Conservation (phyloP, 208 protist genomes). For the Crithidia acanthocephali region DNA sequence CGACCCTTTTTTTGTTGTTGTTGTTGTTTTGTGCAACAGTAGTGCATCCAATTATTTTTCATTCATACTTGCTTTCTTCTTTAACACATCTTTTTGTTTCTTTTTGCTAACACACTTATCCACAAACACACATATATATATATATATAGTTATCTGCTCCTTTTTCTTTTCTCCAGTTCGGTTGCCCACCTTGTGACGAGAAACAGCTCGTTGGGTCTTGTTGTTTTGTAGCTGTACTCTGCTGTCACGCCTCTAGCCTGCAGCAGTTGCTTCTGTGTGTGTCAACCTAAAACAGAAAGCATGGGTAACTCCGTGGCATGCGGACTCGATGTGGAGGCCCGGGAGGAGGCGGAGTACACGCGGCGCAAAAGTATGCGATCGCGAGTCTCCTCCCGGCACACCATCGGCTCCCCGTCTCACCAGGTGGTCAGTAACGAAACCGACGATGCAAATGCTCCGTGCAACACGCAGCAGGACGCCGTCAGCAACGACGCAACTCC, state of each 20-base stretch:
- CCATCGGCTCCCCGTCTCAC: not conserved
- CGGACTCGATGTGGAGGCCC: not conserved
- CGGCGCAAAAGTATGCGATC: not conserved
- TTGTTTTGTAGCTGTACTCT: no score
- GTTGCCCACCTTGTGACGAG: no score
- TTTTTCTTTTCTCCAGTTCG: not conserved
- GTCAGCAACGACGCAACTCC: not conserved
- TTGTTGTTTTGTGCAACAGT: not conserved
- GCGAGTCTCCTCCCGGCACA: not conserved
- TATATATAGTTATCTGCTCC: not conserved
- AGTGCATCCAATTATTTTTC: not conserved
- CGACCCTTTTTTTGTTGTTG: not conserved
- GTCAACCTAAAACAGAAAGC: not conserved
- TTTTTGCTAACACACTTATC: not conserved
- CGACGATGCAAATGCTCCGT: not conserved
- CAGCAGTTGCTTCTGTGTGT: no score
- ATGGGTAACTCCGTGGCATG: conserved; percentile 21
- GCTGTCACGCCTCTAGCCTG: no score
- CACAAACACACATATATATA: not conserved
- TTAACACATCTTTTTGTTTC: conserved; percentile 2
- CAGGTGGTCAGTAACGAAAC: not conserved
- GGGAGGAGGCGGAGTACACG: not conserved
- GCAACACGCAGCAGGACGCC: no score
- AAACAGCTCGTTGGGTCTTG: no score
- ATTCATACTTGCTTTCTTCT: not conserved